Conservation (phyloP, 345 rosid species). For the Camelina hispida region DNA sequence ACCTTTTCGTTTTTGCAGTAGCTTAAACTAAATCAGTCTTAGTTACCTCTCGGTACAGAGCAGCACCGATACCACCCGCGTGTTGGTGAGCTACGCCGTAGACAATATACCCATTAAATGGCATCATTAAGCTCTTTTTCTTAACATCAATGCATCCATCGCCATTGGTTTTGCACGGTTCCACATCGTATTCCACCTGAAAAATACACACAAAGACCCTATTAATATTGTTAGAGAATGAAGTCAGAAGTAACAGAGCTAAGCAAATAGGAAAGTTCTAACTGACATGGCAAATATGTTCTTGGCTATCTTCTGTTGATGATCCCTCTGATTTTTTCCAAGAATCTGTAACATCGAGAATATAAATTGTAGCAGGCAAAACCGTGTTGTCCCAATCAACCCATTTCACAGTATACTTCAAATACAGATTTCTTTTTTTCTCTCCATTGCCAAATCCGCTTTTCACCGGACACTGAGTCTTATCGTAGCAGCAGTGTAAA, state of each 20-base stretch:
- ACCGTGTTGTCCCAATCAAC: conserved; percentile 65
- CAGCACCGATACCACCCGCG: conserved; percentile 67
- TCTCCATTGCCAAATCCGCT: conserved; percentile 56
- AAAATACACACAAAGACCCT: neutral
- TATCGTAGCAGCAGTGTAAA: conserved; percentile 68
- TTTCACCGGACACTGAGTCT: conserved; percentile 62
- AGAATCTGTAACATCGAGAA: conserved; percentile 81
- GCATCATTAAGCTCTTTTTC: conserved; percentile 62
- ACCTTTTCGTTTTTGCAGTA: conserved; percentile 12
- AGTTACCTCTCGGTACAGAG: conserved; percentile 74
- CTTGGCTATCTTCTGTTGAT: conserved; percentile 40
- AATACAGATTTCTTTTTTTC: conserved; percentile 55
- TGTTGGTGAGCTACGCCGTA: conserved; percentile 91
- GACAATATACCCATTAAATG: conserved; percentile 70
- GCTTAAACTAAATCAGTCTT: conserved; percentile 8
- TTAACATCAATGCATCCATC: conserved; percentile 52
- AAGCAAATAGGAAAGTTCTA: neutral
- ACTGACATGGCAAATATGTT: conserved; percentile 68
- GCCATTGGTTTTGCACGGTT: conserved; percentile 50
- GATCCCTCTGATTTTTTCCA: conserved; percentile 52
- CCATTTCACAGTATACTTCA: conserved; percentile 75
- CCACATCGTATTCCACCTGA: conserved; percentile 74
- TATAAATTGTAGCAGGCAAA: conserved; percentile 70
- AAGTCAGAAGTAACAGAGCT: neutral
- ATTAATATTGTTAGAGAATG: conserved; percentile 1